Evolutionary conservation across 495 filamentous ascomycete genomes (phyloP).

Genomic region (Neurospora sublineolata): DNA sequence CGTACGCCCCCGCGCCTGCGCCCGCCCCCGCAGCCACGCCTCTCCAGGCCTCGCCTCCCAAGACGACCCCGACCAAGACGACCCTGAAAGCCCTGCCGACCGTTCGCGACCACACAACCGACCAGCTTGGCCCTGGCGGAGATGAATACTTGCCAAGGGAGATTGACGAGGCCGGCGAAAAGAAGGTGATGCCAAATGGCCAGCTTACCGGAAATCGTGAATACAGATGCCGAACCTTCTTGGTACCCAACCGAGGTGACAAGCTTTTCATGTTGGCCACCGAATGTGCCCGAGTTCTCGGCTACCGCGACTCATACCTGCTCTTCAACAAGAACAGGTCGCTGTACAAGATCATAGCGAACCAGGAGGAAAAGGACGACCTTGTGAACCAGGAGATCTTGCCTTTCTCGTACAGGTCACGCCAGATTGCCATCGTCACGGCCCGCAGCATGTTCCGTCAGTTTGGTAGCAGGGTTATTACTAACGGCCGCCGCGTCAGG

Average conservation of each 20-base stretch:
- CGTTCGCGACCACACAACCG: conserved; percentile 92
- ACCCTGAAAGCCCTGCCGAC: conserved; percentile 92
- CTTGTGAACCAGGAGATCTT: conserved; percentile 89
- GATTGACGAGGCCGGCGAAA: conserved; percentile 83
- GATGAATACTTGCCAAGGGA: conserved; percentile 96
- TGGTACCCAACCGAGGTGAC: conserved; percentile 75
- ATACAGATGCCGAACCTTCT: conserved; percentile 88
- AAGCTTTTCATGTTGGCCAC: conserved; percentile 99
- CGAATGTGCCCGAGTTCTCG: conserved; percentile 88
- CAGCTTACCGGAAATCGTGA: conserved; percentile 71
- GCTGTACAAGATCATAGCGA: conserved; percentile 95
- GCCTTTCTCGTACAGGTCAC: conserved; percentile 93
- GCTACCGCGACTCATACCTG: conserved; percentile 93
- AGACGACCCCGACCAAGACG: conserved; percentile 77
- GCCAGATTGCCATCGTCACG: conserved; percentile 96
- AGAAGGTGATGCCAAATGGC: conserved; percentile 78
- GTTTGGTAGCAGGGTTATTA: conserved; percentile 92
- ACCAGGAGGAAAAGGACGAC: conserved; percentile 91
- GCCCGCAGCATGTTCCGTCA: conserved; percentile 99
- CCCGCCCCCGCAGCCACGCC: conserved; percentile 43
- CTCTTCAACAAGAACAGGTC: conserved; percentile 99
- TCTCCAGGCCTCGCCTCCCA: conserved; percentile 65
- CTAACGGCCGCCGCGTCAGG: conserved; percentile 76
- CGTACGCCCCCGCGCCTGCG: conserved; percentile 59
- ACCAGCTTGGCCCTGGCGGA: conserved; percentile 82